A percentile compares a stretch with the other conserved stretches of the same genome.
phyloP scores from a whole-genome alignment of 371 early-diverging fungal genomes.

The Mucor circinelloides region DNA sequence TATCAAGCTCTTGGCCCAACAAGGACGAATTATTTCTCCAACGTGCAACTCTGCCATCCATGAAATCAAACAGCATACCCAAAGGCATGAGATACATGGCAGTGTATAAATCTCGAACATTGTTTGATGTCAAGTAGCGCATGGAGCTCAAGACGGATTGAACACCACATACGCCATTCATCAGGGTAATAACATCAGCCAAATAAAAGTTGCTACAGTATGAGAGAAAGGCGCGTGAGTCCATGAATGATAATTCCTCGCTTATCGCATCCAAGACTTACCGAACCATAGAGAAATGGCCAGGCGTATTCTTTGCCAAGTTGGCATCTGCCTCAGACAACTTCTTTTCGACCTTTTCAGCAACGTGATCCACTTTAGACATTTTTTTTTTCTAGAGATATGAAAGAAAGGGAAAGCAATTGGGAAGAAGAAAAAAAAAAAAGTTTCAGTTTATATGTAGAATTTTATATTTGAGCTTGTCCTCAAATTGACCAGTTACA shows the following conservation, averaged over 20 bases:
- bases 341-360: constrained; percentile 12
- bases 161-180: constrained; percentile 85
- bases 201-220: constrained; percentile 68
- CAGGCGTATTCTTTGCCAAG: constrained; percentile 12
- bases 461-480: background rate
- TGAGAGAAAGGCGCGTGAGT: background rate
- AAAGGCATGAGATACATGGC: constrained; percentile 78
- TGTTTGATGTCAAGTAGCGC: constrained; percentile 75
- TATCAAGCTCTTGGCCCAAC: constrained; percentile 82
- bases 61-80: constrained; percentile 81
- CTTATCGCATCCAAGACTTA: constrained; percentile 5
- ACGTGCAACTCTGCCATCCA: constrained; percentile 90
- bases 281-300: constrained; percentile 43
- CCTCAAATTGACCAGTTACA: background rate
- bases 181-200: constrained; percentile 86
- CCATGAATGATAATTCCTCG: background rate
- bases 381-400: background rate
- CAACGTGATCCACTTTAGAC: background rate
- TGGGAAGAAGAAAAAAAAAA: background rate
- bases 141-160: constrained; percentile 80
- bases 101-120: constrained; percentile 61
- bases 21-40: constrained; percentile 77
- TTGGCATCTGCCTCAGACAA: constrained; percentile 18
- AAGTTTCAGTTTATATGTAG: background rate
- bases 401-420: background rate